Conservation (phyloP, 2,329 filamentous ascomycete genomes). For the Aspergillus udagawae region DNA sequence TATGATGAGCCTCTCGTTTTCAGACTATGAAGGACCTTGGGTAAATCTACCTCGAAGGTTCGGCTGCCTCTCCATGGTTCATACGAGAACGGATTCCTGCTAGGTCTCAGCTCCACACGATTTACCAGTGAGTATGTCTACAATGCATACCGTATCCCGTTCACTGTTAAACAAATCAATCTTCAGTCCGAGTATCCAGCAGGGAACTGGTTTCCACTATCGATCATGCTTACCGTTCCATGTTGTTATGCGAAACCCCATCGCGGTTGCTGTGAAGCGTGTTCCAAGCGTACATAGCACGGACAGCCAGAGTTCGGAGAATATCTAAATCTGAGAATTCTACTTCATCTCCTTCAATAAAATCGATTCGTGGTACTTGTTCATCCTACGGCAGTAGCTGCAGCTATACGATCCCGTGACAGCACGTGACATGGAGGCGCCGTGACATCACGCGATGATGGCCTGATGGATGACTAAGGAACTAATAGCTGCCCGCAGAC, state of each 20-base stretch:
- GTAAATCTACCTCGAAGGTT: slow-evolving; percentile 58
- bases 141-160: slow-evolving; percentile 64
- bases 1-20: neutral
- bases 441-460: slow-evolving; percentile 26
- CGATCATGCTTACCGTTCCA: slow-evolving; percentile 67
- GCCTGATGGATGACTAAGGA: slow-evolving; percentile 11
- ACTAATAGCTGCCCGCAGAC: slow-evolving; percentile 5
- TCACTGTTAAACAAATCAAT: slow-evolving; percentile 51
- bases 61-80: slow-evolving; percentile 73
- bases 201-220: neutral
- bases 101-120: neutral
- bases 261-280: slow-evolving; percentile 35
- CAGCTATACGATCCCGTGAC: neutral
- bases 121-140: neutral
- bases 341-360: neutral
- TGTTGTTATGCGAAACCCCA: slow-evolving; percentile 76
- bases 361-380: neutral
- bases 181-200: slow-evolving; percentile 18
- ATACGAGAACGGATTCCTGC: slow-evolving; percentile 76
- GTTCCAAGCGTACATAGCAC: slow-evolving; percentile 12
- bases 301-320: neutral
- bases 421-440: slow-evolving; percentile 16
- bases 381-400: neutral
- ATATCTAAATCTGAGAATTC: neutral
- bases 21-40: neutral